Evolutionary conservation across 192 early-diverging fungal genomes (phyloP), one percentile per base, ranked within the genome.

Genomic region (Coemansia sp.): DNA sequence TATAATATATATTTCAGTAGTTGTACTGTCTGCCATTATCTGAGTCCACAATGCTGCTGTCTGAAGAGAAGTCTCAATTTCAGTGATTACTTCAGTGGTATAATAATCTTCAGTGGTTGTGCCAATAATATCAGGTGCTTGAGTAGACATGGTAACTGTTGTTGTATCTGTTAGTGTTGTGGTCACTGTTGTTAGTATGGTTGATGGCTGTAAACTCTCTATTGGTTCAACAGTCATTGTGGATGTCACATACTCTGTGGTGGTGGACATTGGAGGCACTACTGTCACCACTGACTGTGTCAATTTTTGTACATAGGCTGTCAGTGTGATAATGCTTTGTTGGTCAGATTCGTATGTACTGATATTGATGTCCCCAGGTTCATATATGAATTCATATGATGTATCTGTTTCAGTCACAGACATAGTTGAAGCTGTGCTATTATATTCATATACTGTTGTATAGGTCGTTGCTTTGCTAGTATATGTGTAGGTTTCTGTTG

Each of bases 171-270:
- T 42, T 2, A 40, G 14, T 0, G 19, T 42, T 6, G 28, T 38
- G 1, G 61, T 30, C 13, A 29, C 53, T 0, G 61, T 55, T 34
- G 41, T 50, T 0, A 19, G 23, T 6, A 37, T 38, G 0, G 61
- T 52, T 4, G 61, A 54, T 42, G 50, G 20, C 7, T 38, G n/a
- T 1, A 30, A n/a, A 5, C 19, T 29, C 2, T 27, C 5, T 2
- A 41, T 23, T 22, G 44, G 59, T 11, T 37, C 30, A 31, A 50
- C 20, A 8, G 60, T 61, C 3, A 50, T 61, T 25, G 60, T 61
- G 1, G 13, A 4, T 54, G 52, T 54, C 15, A 54, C 7, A 3
- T 54, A 54, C 17, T 54, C 52, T 10, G 52, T 54, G 9, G 52
- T 31, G 30, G 14, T 20, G 2, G 15, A 29, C 2, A 54, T n/a